A percentile compares a stretch with the other conserved stretches of the same genome.
phyloP scores from a whole-genome alignment of 139 green algal species.

The Haematococcus lacustris region DNA sequence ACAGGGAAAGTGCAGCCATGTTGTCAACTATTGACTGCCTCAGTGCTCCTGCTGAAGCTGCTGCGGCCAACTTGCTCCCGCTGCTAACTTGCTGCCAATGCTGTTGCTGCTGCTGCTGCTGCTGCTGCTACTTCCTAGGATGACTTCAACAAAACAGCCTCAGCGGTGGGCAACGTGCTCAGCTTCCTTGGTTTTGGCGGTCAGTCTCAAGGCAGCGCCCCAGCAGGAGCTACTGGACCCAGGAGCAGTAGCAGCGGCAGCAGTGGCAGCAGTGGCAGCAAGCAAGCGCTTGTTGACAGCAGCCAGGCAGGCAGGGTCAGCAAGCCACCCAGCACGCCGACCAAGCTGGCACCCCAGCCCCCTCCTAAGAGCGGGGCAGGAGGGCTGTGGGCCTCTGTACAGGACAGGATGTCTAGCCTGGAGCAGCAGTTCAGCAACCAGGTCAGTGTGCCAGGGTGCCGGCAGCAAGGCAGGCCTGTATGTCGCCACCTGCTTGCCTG shows the following conservation, averaged over 20 bases:
- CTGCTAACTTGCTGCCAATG: too few species aligned
- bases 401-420: constrained; percentile 4
- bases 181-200: constrained; percentile 21
- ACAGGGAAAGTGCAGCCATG: too few species aligned
- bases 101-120: too few species aligned
- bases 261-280: background rate
- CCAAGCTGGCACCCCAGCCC: too few species aligned
- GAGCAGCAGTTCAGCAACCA: constrained; percentile 27
- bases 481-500: too few species aligned
- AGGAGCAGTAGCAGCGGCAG: background rate
- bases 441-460: background rate
- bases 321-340: too few species aligned
- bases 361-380: background rate
- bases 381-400: background rate
- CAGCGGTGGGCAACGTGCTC: constrained; percentile 14
- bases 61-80: too few species aligned
- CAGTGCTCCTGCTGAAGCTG: too few species aligned
- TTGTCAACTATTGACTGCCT: too few species aligned
- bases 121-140: too few species aligned
- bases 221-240: background rate
- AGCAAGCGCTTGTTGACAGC: too few species aligned
- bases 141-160: constrained; percentile 31
- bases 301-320: too few species aligned
- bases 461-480: background rate
- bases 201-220: background rate